phyloP scores from a whole-genome alignment of 805 yeast species.

The Saccharomycopsis sp. region DNA sequence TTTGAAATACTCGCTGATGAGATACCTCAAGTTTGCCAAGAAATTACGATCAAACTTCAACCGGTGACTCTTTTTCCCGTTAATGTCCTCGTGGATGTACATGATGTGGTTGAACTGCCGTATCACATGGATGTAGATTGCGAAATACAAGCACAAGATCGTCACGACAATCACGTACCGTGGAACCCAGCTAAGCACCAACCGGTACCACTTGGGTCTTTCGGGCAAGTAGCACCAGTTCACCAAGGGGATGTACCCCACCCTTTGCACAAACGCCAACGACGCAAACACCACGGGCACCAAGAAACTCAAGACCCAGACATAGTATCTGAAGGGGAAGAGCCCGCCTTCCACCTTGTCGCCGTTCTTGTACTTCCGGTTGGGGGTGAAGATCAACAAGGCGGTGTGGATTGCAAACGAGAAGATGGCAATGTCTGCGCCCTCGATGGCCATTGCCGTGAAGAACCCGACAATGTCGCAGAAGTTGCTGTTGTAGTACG shows the following conservation, averaged over 20 bases:
- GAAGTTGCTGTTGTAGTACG: conserved; percentile 42
- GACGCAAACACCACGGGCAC: conserved; percentile 63
- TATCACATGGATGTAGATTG: conserved; percentile 66
- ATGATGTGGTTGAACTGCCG: conserved; percentile 50
- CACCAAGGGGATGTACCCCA: conserved; percentile 53
- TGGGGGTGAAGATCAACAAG: conserved; percentile 59
- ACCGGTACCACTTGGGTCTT: conserved; percentile 61
- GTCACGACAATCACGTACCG: conserved; percentile 56
- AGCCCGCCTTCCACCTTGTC: conserved; percentile 66
- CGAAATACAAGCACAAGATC: conserved; percentile 55
- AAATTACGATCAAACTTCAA: conserved; percentile 16
- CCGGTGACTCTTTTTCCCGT: conserved; percentile 18
- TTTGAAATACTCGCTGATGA: conserved; percentile 24
- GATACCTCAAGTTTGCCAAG: conserved; percentile 19
- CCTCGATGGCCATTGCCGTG: conserved; percentile 73
- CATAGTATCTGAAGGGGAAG: conserved; percentile 44
- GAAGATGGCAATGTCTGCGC: conserved; percentile 77
- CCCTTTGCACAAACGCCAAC: conserved; percentile 51
- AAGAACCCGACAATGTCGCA: conserved; percentile 70
- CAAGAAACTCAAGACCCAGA: conserved; percentile 49
- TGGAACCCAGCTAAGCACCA: conserved; percentile 75
- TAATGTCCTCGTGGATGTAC: conserved; percentile 26
- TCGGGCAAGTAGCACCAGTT: conserved; percentile 78
- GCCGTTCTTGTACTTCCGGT: conserved; percentile 33
- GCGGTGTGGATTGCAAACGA: conserved; percentile 79